A percentile compares a stretch with the other conserved stretches of the same genome.
phyloP scores from a whole-genome alignment of 345 rosid species.

The Microthlaspi erraticum region DNA sequence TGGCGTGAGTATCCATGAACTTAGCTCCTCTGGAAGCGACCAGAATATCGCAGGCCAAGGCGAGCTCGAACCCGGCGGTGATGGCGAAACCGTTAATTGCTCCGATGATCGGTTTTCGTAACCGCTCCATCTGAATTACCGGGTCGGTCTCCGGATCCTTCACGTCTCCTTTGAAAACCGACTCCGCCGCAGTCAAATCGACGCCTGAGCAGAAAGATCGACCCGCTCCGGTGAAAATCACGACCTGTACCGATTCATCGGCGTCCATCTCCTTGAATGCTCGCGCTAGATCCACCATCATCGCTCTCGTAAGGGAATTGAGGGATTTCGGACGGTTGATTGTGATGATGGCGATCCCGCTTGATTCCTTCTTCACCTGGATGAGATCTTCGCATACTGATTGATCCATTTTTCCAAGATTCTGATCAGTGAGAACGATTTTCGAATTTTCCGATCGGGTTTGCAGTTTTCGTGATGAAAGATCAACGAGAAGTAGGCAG shows the following conservation, averaged over 20 bases:
- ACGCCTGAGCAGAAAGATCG: constrained; percentile 91
- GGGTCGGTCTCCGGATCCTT: constrained; percentile 78
- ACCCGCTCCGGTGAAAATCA: constrained; percentile 76
- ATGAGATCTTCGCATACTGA: constrained; percentile 53
- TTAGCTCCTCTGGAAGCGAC: constrained; percentile 77
- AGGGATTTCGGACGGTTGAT: constrained; percentile 94
- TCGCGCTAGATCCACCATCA: constrained; percentile 74
- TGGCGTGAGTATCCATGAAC: constrained; percentile 90
- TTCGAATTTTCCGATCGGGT: neutral
- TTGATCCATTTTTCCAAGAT: constrained; percentile 46
- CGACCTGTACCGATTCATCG: constrained; percentile 66
- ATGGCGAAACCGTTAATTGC: constrained; percentile 86
- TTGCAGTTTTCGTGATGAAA: neutral
- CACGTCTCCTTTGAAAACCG: constrained; percentile 91
- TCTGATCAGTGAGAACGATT: constrained; percentile 5
- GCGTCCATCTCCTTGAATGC: constrained; percentile 60
- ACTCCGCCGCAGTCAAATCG: constrained; percentile 84
- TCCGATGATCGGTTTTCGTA: constrained; percentile 82
- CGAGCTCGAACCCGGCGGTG: constrained; percentile 90
- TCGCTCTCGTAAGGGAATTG: constrained; percentile 74
- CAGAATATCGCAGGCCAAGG: constrained; percentile 86
- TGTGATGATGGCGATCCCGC: constrained; percentile 71
- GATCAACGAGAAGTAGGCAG: neutral
- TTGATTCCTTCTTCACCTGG: constrained; percentile 56
- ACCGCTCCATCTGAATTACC: constrained; percentile 79